A percentile compares a stretch with the other conserved stretches of the same genome.
These are phyloP conservation scores for Candida nitratophila DNA, from an alignment of 805 yeast genomes.

Conservation along the genomic window DNA sequence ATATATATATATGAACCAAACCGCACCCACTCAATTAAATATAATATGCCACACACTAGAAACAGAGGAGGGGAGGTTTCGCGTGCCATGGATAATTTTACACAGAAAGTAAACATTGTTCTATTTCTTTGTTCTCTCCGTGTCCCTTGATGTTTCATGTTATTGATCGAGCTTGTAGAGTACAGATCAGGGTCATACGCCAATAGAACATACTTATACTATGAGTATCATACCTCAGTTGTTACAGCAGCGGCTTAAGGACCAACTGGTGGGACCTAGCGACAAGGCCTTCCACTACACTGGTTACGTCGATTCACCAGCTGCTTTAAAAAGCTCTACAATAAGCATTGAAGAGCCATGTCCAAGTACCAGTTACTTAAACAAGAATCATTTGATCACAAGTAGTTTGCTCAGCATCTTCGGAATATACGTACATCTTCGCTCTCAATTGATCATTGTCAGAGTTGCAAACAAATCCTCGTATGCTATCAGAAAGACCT, in stretches of 20 bases:
- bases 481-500: conserved; percentile 15
- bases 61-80: too few species aligned
- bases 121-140: too few species aligned
- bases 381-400: conserved; percentile 7
- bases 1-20: too few species aligned
- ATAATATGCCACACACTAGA: too few species aligned
- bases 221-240: neutral
- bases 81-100: too few species aligned
- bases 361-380: conserved; percentile 1
- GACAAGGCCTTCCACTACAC: conserved; percentile 15
- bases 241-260: conserved; percentile 1
- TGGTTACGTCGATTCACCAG: conserved; percentile 11
- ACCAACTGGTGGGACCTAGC: conserved; percentile 19
- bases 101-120: too few species aligned
- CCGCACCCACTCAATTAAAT: too few species aligned
- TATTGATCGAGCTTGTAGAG: too few species aligned
- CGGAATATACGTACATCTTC: conserved; percentile 19
- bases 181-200: too few species aligned
- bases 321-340: conserved; percentile 8
- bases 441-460: conserved; percentile 15
- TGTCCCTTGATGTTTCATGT: too few species aligned
- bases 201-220: neutral
- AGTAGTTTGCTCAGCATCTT: conserved; percentile 17
- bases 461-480: conserved; percentile 14
- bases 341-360: conserved; percentile 11